Conservation (phyloP, 176 grass and related monocot genomes). For the Lolium perenne region DNA sequence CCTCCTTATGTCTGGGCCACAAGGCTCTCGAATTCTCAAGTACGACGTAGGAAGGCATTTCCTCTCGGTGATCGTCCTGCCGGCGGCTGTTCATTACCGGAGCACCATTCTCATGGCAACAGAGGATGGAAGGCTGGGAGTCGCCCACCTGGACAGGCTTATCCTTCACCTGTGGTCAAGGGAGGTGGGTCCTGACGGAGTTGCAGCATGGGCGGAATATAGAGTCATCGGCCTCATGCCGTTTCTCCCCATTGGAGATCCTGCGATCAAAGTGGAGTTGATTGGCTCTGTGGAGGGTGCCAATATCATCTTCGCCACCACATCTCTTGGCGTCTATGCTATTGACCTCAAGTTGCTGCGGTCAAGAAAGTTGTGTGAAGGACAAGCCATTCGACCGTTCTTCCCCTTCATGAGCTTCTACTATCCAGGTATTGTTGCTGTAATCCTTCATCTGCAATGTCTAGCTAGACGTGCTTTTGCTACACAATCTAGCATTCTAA, state of each 20-base stretch:
- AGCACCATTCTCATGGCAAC: background rate
- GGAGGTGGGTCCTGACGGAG: background rate
- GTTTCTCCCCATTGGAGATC: background rate
- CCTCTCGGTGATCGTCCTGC: background rate
- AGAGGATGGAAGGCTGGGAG: background rate
- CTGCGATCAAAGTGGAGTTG: background rate
- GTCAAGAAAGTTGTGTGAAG: background rate
- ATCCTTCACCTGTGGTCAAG: background rate
- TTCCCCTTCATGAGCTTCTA: conserved; percentile 33
- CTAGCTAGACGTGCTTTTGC: background rate
- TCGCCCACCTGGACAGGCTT: background rate
- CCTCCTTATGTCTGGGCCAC: background rate
- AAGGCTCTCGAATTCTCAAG: background rate
- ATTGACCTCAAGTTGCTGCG: conserved; percentile 20
- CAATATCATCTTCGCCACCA: background rate
- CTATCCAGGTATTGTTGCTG: background rate
- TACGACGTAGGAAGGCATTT: background rate
- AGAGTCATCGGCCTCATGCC: background rate
- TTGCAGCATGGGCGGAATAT: background rate
- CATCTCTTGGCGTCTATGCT: background rate
- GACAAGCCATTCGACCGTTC: background rate
- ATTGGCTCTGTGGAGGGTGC: background rate
- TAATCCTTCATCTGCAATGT: background rate
- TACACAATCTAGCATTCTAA: background rate
- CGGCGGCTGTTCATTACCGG: background rate